Base-by-base conservation (phyloP, 495 filamentous ascomycete genomes). In the Penicillium pulvis region DNA sequence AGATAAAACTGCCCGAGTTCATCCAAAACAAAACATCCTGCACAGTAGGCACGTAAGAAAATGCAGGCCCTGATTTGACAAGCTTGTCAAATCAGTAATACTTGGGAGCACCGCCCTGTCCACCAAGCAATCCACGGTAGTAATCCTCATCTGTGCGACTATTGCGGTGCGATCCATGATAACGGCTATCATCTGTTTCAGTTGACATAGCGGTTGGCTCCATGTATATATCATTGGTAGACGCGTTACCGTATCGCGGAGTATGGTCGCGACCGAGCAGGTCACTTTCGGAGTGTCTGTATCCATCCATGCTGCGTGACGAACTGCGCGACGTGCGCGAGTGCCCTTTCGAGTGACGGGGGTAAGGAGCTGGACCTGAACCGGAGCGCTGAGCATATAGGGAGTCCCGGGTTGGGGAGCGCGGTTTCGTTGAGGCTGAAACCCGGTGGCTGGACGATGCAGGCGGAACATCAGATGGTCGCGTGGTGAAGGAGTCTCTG, bases 221-320 rank as follows among this genome's bases (percentile, higher is more conserved):
- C 23, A 62, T 57, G 49, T 76, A 74, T 26, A 73, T 55, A 41
- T 78, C 70, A 1, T 60, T 67, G 11, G 64, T 56, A 11, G 70
- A 74, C 1, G 62, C 17, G 12, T 60, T 61, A 5, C 56, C 53
- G 17, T 69, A 69, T 23, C 69, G 42, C 42, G 65, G 55, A 11
- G 52, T 55, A 39, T 48, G 50, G 17, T 71, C 71, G 7, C 64
- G 63, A 41, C 60, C 53, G 3, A 68, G 59, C n/a, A 78, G 58
- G 45, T 80, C 77, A 47, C 69, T 66, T 42, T 78, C 77, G 0
- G 75, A 78, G 43, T 75, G 77, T 49, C 75, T 61, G 51, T 79
- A 78, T 6, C 73, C 70, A 31, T 58, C 61, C 16, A 71, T 57
- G 8, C 71, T 62, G 7, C 72, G 71, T 0, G 75, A 74, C 2